Base-by-base conservation (phyloP, 2,329 filamentous ascomycete species). In the Aspergillus tamarii region DNA sequence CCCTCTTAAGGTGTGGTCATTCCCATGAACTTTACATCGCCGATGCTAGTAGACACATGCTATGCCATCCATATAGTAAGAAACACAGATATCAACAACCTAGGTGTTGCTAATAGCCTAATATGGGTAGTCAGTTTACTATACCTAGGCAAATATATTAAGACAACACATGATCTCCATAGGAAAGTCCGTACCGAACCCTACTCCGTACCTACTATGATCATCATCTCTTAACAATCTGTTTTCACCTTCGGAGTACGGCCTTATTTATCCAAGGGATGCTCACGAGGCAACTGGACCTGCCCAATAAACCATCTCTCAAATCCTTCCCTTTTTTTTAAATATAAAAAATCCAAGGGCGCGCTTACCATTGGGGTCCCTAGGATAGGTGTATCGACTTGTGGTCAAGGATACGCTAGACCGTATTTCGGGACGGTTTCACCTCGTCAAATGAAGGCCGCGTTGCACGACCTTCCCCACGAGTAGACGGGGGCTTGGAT, bases 361-460 rank as follows among this genome's bases (percentile, higher is more conserved):
- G 34, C 28, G 28, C 48, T 52, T 52, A 32, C 46, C 26, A 30
- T 16, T 28, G 14, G 23, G 6, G 4, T 14, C 4, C 8, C 26
- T 16, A 30, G 16, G 9, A 50, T 50, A 26, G 28, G 10, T 32
- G 16, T 52, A 32, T 52, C 46, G 48, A 34, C 28, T 52, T n/a
- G 48, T 52, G 48, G 48, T 52, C 48, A 32, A 34, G 28, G 48
- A 52, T 52, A 11, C 48, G 48, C 48, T 52, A 52, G 48, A 12
- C 48, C 48, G 30, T 50, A 50, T 26, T 30, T 50, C 46, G 46
- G 46, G 46, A 50, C 46, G 46, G 55, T 57, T 45, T 23, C 55
- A 45, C 23, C 14, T 57, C 11, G 59, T 34, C 59, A 52, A 43
- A 54, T 54, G 34, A 60, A 60, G 59, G 48, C 28, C 48, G 48